Evolutionary conservation across 2,329 filamentous ascomycete genomes (phyloP).

Genomic region (Calycina herbarum): DNA sequence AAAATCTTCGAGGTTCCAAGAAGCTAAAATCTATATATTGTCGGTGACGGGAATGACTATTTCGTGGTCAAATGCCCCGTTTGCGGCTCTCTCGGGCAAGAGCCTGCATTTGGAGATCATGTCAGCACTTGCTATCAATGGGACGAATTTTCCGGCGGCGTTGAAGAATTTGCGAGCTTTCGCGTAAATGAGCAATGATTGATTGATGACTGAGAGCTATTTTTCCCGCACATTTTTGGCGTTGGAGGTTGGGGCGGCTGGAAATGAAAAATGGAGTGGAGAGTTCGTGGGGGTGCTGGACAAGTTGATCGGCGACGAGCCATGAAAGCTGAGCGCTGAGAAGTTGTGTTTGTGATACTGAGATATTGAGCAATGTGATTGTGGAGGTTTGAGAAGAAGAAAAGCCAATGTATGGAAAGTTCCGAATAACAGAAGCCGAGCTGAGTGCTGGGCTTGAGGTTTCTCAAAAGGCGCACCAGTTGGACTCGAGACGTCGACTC

Average conservation of each 20-base stretch:
- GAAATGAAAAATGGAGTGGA: no score
- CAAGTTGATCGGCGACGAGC: neutral
- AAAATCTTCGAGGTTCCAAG: neutral
- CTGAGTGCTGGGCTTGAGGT: no score
- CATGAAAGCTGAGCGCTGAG: neutral
- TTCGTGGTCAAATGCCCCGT: neutral
- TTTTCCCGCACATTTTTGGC: neutral
- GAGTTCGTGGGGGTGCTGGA: neutral
- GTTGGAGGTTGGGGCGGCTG: no score
- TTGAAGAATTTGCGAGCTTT: neutral
- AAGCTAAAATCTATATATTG: neutral
- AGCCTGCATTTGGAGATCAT: constrained; percentile 1
- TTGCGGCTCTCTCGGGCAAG: constrained; percentile 9
- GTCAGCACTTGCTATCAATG: constrained; percentile 8
- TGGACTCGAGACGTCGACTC: neutral
- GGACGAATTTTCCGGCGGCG: neutral
- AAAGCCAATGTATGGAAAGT: neutral
- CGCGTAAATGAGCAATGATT: neutral
- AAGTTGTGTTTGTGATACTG: neutral
- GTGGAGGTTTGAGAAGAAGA: neutral
- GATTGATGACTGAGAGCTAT: neutral
- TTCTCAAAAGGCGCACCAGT: no score
- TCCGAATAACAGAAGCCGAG: neutral
- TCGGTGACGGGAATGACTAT: neutral
- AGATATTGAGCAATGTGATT: neutral